Percentiles rank a stretch among this genome's conserved stretches.
Evolutionary conservation across 768 basidiomycete genomes (phyloP).

Genomic region (Collybiopsis confluens): DNA sequence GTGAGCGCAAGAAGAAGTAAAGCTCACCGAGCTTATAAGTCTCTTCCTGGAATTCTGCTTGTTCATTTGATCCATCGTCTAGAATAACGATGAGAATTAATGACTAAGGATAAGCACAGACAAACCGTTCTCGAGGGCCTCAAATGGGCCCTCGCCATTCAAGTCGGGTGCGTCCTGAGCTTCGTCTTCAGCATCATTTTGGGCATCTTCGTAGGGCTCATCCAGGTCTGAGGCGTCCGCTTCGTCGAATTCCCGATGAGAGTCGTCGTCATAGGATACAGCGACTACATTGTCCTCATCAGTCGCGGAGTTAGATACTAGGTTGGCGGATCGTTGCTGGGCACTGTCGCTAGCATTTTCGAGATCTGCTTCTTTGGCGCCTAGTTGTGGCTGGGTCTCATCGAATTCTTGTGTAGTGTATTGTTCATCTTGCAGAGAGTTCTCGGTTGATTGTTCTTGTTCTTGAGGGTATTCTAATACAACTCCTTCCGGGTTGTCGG

Average conservation of each 20-base stretch:
- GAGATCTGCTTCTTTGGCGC: background rate
- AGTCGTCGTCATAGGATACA: background rate
- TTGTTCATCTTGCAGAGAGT: background rate
- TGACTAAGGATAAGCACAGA: background rate
- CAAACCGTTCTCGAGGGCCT: slow-evolving; percentile 1
- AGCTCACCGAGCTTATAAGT: background rate
- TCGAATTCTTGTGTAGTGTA: background rate
- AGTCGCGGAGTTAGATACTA: slow-evolving; percentile 5
- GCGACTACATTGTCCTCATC: background rate
- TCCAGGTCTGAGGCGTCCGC: too few species aligned
- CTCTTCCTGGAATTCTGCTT: background rate
- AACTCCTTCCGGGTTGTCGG: background rate
- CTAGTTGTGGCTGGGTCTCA: background rate
- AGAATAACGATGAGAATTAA: too few species aligned
- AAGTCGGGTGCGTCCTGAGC: background rate
- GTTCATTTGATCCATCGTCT: background rate
- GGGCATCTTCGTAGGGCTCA: background rate
- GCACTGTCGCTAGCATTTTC: background rate
- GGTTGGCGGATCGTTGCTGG: slow-evolving; percentile 9
- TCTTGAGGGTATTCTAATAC: slow-evolving; percentile 5
- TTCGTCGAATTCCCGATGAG: background rate
- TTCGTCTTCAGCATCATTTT: background rate
- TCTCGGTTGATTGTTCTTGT: background rate
- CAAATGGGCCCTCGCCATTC: background rate
- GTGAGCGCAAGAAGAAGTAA: background rate